Percentiles rank a stretch among this genome's conserved stretches.
Conservation (phyloP, 2,329 filamentous ascomycete genomes). For the Fusarium temperatum region DNA sequence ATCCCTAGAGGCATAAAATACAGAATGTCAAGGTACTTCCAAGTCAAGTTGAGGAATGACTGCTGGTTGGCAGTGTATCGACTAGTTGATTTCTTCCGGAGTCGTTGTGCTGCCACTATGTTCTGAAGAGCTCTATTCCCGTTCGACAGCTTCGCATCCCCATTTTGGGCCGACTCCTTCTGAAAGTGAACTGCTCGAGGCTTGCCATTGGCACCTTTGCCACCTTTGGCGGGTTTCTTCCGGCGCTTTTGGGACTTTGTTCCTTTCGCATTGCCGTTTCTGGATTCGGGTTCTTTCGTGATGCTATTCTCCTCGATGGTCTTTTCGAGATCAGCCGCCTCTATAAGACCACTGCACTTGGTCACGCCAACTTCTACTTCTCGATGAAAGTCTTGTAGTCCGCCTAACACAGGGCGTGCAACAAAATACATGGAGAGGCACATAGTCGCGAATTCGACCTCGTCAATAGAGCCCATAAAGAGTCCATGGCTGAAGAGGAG, state of each 20-base stretch:
- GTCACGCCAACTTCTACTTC: neutral
- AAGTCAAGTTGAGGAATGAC: neutral
- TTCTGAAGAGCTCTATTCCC: neutral
- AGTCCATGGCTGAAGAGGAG: neutral
- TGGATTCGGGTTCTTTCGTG: neutral
- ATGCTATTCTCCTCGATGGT: neutral
- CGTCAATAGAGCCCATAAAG: neutral
- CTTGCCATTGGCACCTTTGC: neutral
- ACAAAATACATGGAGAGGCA: conserved; percentile 16
- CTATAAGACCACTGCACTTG: neutral
- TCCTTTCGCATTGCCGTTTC: neutral
- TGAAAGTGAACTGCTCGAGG: neutral
- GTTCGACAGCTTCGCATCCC: neutral
- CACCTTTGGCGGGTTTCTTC: neutral
- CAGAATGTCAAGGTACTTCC: neutral
- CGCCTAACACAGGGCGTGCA: neutral
- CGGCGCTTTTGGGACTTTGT: neutral
- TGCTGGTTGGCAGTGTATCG: neutral
- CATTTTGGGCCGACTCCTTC: neutral
- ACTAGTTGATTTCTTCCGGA: neutral
- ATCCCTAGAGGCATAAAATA: conserved; percentile 6
- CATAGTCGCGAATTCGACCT: neutral
- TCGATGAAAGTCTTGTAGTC: neutral
- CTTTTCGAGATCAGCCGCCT: neutral
- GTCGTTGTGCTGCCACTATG: neutral